phyloP scores from a whole-genome alignment of 371 early-diverging fungal species.

The Mortierella sp. region DNA sequence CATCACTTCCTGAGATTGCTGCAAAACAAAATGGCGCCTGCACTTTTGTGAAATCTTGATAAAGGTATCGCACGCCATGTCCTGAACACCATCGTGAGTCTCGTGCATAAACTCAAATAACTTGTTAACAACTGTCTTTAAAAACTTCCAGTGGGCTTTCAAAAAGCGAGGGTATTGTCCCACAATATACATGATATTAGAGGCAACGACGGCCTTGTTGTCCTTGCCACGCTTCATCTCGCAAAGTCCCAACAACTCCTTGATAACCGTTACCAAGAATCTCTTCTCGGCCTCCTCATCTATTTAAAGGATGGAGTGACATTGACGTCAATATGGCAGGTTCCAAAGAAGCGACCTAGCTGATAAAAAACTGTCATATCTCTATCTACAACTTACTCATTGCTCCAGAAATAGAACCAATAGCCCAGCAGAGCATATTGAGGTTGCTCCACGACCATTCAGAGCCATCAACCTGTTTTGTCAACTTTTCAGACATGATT shows the following conservation, averaged over 20 bases:
- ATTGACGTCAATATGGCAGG: not conserved
- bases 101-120: constrained; percentile 99
- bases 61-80: constrained; percentile 99
- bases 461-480: constrained; percentile 92
- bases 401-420: constrained; percentile 98
- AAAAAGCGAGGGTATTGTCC: constrained; percentile 99
- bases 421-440: constrained; percentile 99
- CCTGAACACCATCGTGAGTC: constrained; percentile 99
- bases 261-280: constrained; percentile 98
- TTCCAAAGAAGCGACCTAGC: not conserved
- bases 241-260: constrained; percentile 94
- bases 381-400: constrained; percentile 70
- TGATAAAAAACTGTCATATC: not conserved
- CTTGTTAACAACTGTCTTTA: constrained; percentile 99
- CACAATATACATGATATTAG: constrained; percentile 99
- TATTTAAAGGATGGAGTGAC: constrained; percentile 3
- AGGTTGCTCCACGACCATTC: constrained; percentile 98
- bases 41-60: constrained; percentile 98
- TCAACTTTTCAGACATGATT: constrained; percentile 94
- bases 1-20: constrained; percentile 85
- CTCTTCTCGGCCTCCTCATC: constrained; percentile 95
- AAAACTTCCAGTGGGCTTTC: constrained; percentile 98
- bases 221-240: constrained; percentile 97
- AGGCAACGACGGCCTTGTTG: constrained; percentile 99
- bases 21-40: constrained; percentile 92